Conservation (phyloP, 768 basidiomycete species). For the Hebeloma cylindrosporum region DNA sequence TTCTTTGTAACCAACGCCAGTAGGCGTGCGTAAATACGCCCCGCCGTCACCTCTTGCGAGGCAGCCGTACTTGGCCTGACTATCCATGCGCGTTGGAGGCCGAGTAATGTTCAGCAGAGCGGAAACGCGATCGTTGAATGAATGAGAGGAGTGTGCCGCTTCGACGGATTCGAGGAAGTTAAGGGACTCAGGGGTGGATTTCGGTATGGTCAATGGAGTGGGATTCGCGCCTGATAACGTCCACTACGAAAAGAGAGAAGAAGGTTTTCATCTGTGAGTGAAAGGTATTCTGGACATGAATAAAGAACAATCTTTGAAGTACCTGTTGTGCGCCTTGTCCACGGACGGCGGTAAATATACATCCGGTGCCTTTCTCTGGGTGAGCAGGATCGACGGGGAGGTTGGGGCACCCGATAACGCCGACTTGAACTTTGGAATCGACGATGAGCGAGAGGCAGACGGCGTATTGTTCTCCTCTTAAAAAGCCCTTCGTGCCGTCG, state of each 20-base stretch:
- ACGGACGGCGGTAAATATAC: slow-evolving; percentile 83
- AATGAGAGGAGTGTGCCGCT: slow-evolving; percentile 87
- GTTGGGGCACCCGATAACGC: slow-evolving; percentile 93
- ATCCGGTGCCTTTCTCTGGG: slow-evolving; percentile 66
- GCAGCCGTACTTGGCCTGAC: slow-evolving; percentile 92
- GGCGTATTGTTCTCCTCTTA: slow-evolving; percentile 90
- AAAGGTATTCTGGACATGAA: not conserved
- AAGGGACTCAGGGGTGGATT: slow-evolving; percentile 46
- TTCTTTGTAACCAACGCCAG: slow-evolving; percentile 76
- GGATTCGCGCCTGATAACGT: slow-evolving; percentile 52
- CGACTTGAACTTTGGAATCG: slow-evolving; percentile 75
- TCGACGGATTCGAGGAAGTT: slow-evolving; percentile 92
- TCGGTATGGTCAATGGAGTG: slow-evolving; percentile 52
- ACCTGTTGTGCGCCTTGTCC: slow-evolving; percentile 84
- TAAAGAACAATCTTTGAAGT: not conserved
- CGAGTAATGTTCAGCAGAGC: slow-evolving; percentile 63
- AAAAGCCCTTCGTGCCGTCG: slow-evolving; percentile 92
- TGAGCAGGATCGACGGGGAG: slow-evolving; percentile 56
- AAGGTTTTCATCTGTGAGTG: not conserved
- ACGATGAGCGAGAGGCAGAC: slow-evolving; percentile 87
- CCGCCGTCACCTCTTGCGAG: slow-evolving; percentile 86
- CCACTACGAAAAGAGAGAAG: slow-evolving; percentile 35
- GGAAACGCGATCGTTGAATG: slow-evolving; percentile 76
- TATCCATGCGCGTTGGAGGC: slow-evolving; percentile 83
- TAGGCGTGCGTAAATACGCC: slow-evolving; percentile 79